Evolutionary conservation across 2,329 filamentous ascomycete species (phyloP), one percentile per base, ranked within the genome.

Genomic region (Juglanconis sp.): DNA sequence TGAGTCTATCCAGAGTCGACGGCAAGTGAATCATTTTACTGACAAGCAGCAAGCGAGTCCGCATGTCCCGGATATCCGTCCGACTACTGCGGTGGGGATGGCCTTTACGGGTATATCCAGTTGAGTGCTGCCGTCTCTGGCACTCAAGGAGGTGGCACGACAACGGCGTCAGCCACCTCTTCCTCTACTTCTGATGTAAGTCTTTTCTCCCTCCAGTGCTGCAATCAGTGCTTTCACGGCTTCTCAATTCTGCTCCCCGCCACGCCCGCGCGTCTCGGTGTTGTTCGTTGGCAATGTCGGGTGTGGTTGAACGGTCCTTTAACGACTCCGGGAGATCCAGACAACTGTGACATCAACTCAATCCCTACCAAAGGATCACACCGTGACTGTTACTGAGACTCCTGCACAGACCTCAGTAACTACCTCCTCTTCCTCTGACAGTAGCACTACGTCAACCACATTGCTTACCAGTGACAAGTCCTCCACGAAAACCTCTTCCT

Each of bases 11-110:
- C 3, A 15, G 11, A 5, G 11, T 42, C 36, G 15, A 5, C 5
- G 15, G 11, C 6, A 3, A 24, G 9, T 7, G n/a, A 17, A 4
- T 24, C 15, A 3, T 15, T 36, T 11, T n/a, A 24, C 49, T 63
- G 17, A 63, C 47, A 30, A 1, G 11, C 15, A 6, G 3, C 3
- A 11, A 63, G 61, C 73, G 73, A 80, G 65, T 71, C 71, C 0
- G 54, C 73, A 15, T 94, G 90, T 66, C 88, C 89, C 8, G 90
- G 89, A n/a, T 94, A 82, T 69, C 84, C 84, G 0, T 38, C 56
- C 1, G 88, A 93, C 64, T 73, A 77, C 10, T 94, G 90, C 68
- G 90, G 90, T 62, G 85, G 83, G 40, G 65, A 78, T 36, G 78
- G 76, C 51, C 68, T 87, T 3, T 94, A 77, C 68, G 88, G 86